Evolutionary conservation across 345 rosid genomes (phyloP), one percentile per base, ranked within the genome.

Genomic region (Sisymbrium irio): DNA sequence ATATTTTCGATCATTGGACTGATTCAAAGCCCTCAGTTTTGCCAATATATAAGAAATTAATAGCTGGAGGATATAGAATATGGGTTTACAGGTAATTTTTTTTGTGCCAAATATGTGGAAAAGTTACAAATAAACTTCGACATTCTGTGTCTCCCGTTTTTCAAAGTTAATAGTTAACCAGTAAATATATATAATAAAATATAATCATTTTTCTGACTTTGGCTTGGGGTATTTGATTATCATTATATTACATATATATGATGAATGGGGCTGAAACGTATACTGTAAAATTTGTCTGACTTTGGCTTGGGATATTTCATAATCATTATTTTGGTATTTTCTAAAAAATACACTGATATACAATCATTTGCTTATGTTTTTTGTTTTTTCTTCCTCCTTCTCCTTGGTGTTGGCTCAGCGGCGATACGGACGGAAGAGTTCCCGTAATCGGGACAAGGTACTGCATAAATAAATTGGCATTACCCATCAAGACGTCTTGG

Each of bases 391-490:
- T n/a, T n/a, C n/a, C n/a, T 11, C 11, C 40, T 65, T 73, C 13
- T 68, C 40, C 14, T 20, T 15, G 15, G 39, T 35, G 56, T 33
- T 76, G 55, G 50, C 8, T 44, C 82, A 93, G 98, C 36, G 98
- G 98, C 58, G 98, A 93, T 69, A 91, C 97, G 4, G 98, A 93
- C 71, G 98, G 97, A 62, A 85, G 98, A 83, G 97, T 93, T 66
- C 89, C 97, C 14, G 92, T 88, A 17, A 79, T 93, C 17, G 86
- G 87, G 20, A 93, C 98, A 33, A 77, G 89, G 70, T 93, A 93
- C 82, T 80, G 92, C 80, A 65, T 93, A 70, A 81, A 66, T 15
- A 46, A 85, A 46, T 8, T 93, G 58, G 81, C 85, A 32, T 56
- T 93, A 47, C 78, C 84, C 8, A 85, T 93, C 67, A 86, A 84